Evolutionary conservation across 2,329 filamentous ascomycete genomes (phyloP), one percentile per base, ranked within the genome.

Genomic region (Diaporthe nobilis): DNA sequence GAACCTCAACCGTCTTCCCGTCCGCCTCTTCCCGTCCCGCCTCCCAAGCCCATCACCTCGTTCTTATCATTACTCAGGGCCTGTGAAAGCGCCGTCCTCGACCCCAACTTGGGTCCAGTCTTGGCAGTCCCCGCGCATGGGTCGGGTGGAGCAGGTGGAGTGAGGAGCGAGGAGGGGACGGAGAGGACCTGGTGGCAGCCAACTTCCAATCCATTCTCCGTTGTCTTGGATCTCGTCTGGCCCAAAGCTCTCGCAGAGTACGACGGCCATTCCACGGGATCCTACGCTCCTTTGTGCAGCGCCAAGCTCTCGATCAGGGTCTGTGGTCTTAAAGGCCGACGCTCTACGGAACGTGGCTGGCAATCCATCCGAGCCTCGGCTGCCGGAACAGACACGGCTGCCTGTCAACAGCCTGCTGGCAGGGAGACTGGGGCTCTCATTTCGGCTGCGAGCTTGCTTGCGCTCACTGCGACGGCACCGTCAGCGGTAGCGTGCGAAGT

Each of bases 401-500:
- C 71, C 71, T 72, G 58, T 72, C 57, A n/a, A 42, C 39, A 63
- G 25, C 60, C 60, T 39, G 51, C 44, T 28, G 22, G 25, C 20
- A 58, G 51, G 28, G 34, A 42, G 12, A 72, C 57, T 28, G 70
- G 39, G 37, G 22, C 71, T 49, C 34, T 73, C 71, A 73, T 73
- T 53, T 73, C 71, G 71, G 71, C 34, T 73, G 71, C 57, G 44
- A 28, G 57, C 55, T 31, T 42, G 47, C 31, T 63, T 42, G 71
- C 71, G 47, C 42, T 55, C 47, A 53, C 58, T 37, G 20, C 61
- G 17, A 25, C 47, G 25, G 28, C 44, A 55, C 58, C 42, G 47
- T 25, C 39, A 51, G 39, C 47, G 2, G 58, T 65, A 47, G 42
- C 71, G 47, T 57, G 37, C 44, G 25, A 34, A 31, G 71, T 73